These are phyloP conservation scores for Malus hybrid DNA, from an alignment of 331 rosid genomes.

Conservation along the genomic window DNA sequence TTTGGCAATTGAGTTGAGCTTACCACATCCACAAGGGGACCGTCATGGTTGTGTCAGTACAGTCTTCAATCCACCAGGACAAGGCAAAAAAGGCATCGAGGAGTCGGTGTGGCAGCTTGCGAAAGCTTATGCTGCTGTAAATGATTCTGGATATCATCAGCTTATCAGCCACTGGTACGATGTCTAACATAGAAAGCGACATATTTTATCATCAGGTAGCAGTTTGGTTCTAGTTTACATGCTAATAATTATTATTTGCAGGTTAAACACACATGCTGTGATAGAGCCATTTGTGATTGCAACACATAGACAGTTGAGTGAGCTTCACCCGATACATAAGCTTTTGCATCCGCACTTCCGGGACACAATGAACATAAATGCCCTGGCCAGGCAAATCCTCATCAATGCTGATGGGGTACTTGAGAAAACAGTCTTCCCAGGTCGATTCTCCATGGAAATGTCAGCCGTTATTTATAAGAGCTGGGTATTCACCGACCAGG, in stretches of 20 bases:
- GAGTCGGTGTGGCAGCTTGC: conserved; percentile 87
- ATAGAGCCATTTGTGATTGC: conserved; percentile 93
- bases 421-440: conserved; percentile 90
- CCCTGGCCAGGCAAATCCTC: conserved; percentile 81
- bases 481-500: conserved; percentile 84
- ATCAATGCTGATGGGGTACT: conserved; percentile 85
- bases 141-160: conserved; percentile 93
- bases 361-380: conserved; percentile 90
- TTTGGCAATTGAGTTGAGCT: conserved; percentile 84
- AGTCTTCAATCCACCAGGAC: conserved; percentile 47
- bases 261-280: conserved; percentile 86
- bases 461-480: conserved; percentile 55
- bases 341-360: conserved; percentile 78
- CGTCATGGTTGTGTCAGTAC: conserved; percentile 63
- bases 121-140: conserved; percentile 80
- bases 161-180: conserved; percentile 89
- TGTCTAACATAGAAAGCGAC: neutral
- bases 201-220: neutral
- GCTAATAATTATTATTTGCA: conserved; percentile 16
- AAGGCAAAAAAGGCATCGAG: conserved; percentile 42
- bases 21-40: conserved; percentile 85
- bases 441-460: conserved; percentile 72
- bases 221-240: neutral
- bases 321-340: conserved; percentile 77
- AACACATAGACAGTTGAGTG: conserved; percentile 70